phyloP scores from a whole-genome alignment of 805 yeast genomes.

The Starmerella vitae region DNA sequence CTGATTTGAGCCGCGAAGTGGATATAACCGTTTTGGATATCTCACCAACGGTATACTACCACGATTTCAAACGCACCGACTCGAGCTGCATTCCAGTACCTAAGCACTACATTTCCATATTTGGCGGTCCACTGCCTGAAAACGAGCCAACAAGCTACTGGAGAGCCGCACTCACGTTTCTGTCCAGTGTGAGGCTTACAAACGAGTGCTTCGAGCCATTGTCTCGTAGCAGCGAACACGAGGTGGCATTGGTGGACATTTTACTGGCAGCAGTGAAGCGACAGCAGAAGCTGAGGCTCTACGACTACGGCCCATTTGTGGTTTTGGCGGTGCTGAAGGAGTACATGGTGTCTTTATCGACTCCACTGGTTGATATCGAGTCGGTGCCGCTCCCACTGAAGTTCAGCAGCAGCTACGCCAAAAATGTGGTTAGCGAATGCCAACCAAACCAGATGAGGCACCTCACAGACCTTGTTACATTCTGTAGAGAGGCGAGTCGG shows the following conservation, averaged over 20 bases:
- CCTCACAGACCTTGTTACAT: constrained; percentile 2
- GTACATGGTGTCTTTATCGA: constrained; percentile 39
- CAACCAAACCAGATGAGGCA: constrained; percentile 5
- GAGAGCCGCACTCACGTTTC: constrained; percentile 20
- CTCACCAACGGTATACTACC: constrained; percentile 58
- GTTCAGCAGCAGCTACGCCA: constrained; percentile 37
- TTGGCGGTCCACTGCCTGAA: constrained; percentile 23
- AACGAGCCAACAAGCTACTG: constrained; percentile 22
- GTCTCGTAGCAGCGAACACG: background rate
- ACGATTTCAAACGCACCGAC: constrained; percentile 38
- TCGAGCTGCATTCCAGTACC: constrained; percentile 37
- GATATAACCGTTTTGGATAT: constrained; percentile 70
- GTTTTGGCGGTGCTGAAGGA: constrained; percentile 35
- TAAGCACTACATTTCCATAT: constrained; percentile 26
- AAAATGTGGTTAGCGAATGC: constrained; percentile 26
- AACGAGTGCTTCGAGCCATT: constrained; percentile 4
- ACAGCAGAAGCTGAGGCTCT: constrained; percentile 40
- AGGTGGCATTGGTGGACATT: constrained; percentile 14
- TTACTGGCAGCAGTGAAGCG: constrained; percentile 29
- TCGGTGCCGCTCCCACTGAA: constrained; percentile 40
- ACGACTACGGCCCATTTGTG: constrained; percentile 44
- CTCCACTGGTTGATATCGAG: constrained; percentile 40
- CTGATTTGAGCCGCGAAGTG: constrained; percentile 44
- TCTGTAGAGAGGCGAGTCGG: background rate
- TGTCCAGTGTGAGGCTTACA: constrained; percentile 3